Base-by-base conservation (phyloP, 495 filamentous ascomycete species). In the Talaromyces wortmannii region DNA sequence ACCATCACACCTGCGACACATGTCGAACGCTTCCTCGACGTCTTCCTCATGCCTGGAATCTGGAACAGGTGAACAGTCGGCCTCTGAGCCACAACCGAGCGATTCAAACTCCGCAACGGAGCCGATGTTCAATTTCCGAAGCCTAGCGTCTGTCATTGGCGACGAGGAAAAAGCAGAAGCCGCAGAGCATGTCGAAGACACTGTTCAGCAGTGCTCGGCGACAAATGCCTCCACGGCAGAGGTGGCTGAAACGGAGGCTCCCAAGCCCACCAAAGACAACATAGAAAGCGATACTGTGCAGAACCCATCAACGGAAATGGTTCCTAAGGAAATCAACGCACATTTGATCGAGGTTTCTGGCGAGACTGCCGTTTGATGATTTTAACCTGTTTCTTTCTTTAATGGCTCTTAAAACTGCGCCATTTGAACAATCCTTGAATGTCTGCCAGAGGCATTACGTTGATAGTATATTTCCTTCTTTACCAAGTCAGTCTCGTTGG, bases 91-190 rank as follows among this genome's bases (percentile, higher is more conserved):
- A 57, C 69, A n/a, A 63, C 65, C 18, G 70, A 74, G 32, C 51
- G 80, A 78, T 7, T 79, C 74, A 23, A 81, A 75, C 57, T 70
- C 79, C 2, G 79, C 81, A 47, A 67, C 74, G 0, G 92, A 96
- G 61, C 83, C 89, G 2, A 83, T 95, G 83, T 92, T 95, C 72
- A 96, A 95, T 67, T 96, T 97, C 61, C 76, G 88, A 52, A 96
- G 90, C 59, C 74, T 97, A 29, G 89, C 89, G 4, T 89, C 87
- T 56, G 87, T 96, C 62, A 91, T 96, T 52, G 89, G 85, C 4
- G 74, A 83, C 32, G 84, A 87, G 52, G 82, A 85, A n/a, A 76
- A 75, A 51, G 57, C 64, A 2, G 62, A 68, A 17, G 61, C 62
- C 18, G 63, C 66, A 5, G 69, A 67, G 52, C 66, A 74, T 31